Evolutionary conservation across 805 yeast genomes (phyloP).

Genomic region (Saccharomyces cerevisiae): DNA sequence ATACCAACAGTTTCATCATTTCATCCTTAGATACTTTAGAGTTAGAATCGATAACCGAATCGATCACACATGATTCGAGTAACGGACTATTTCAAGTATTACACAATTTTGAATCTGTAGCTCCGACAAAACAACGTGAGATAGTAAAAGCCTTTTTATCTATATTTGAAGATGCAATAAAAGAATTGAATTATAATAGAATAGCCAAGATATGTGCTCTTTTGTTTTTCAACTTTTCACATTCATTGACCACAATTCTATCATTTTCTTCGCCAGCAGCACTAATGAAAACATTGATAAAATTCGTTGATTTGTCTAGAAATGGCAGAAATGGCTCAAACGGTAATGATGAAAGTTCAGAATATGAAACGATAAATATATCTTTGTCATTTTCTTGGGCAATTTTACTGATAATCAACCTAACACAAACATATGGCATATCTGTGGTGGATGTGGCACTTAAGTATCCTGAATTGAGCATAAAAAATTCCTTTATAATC

Average conservation of each 20-base stretch:
- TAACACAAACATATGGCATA: constrained; percentile 35
- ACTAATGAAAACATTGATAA: constrained; percentile 39
- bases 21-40: constrained; percentile 22
- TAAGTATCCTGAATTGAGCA: constrained; percentile 10
- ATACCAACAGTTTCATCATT: constrained; percentile 24
- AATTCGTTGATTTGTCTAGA: constrained; percentile 43
- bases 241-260: constrained; percentile 35
- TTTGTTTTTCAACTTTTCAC: constrained; percentile 36
- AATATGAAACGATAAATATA: constrained; percentile 53
- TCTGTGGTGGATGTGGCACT: constrained; percentile 24
- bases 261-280: constrained; percentile 39
- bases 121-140: constrained; percentile 41
- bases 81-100: constrained; percentile 47
- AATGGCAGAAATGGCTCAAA: constrained; percentile 7
- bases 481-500: constrained; percentile 27
- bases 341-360: constrained; percentile 35
- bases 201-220: constrained; percentile 47
- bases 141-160: constrained; percentile 32
- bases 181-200: constrained; percentile 35
- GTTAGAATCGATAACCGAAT: constrained; percentile 29
- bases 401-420: constrained; percentile 38
- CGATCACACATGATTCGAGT: constrained; percentile 45
- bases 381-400: constrained; percentile 63
- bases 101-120: constrained; percentile 36
- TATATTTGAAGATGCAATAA: constrained; percentile 32